These are phyloP conservation scores for Mortierella sp. DNA, from an alignment of 371 early-diverging fungal genomes.

Conservation along the genomic window DNA sequence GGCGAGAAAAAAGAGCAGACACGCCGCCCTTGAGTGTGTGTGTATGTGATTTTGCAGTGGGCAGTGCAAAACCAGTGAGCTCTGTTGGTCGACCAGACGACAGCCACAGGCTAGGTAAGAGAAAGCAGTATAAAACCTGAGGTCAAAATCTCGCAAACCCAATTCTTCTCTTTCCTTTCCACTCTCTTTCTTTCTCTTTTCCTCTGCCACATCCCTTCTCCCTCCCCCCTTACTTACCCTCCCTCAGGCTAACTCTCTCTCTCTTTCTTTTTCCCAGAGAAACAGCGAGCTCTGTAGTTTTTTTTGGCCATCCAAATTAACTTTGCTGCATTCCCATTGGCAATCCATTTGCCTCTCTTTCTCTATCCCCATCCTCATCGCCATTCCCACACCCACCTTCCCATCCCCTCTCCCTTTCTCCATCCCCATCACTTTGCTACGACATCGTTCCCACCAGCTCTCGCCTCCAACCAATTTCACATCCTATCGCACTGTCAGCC, in stretches of 20 bases:
- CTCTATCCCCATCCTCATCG: no score
- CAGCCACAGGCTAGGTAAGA: not conserved
- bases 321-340: not conserved
- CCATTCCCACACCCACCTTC: no score
- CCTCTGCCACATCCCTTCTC: not conserved
- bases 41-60: no score
- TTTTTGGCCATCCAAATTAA: not conserved
- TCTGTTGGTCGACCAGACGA: no score
- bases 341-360: no score
- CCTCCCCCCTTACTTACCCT: not conserved
- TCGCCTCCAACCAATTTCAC: no score
- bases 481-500: no score
- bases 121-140: not conserved
- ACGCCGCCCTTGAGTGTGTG: no score
- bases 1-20: no score
- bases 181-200: not conserved
- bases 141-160: not conserved
- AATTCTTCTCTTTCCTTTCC: not conserved
- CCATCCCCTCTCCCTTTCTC: no score
- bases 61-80: no score
- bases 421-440: not conserved
- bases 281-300: not conserved
- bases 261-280: not conserved
- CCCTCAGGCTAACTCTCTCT: not conserved
- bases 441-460: not conserved